Conservation (phyloP, 2,329 filamentous ascomycete genomes). For the Fusarium tanahbumbuense region DNA sequence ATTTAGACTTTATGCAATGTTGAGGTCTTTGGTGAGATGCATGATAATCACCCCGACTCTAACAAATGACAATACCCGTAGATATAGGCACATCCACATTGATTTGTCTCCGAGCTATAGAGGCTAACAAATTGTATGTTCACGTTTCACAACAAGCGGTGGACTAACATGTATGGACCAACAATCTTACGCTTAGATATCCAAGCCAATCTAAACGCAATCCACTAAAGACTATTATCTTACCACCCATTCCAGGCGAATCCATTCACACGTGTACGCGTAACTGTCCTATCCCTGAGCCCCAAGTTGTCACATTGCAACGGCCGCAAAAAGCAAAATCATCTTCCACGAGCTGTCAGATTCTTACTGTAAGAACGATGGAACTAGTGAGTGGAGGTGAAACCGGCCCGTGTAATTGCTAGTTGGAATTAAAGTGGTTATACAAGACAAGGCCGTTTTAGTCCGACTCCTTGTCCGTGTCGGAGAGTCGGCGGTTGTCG, state of each 20-base stretch:
- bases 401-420: neutral
- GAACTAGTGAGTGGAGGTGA: neutral
- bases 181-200: neutral
- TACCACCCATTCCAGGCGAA: constrained; percentile 17
- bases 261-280: constrained; percentile 19
- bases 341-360: constrained; percentile 9
- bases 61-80: neutral
- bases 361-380: neutral
- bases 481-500: neutral
- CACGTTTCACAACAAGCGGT: neutral
- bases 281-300: neutral
- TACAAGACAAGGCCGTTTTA: neutral
- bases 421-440: neutral
- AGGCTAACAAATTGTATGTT: neutral
- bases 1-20: neutral
- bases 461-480: constrained; percentile 13
- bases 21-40: neutral
- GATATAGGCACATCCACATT: neutral
- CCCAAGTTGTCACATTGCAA: neutral
- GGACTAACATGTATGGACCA: neutral
- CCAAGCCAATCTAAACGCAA: neutral
- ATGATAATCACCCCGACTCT: constrained; percentile 1
- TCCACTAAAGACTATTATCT: constrained; percentile 14
- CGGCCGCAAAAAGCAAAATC: neutral
- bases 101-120: neutral